These are phyloP conservation scores for Heliamphora exappendiculata DNA, from an alignment of 148 eudicot genomes.

Conservation along the genomic window DNA sequence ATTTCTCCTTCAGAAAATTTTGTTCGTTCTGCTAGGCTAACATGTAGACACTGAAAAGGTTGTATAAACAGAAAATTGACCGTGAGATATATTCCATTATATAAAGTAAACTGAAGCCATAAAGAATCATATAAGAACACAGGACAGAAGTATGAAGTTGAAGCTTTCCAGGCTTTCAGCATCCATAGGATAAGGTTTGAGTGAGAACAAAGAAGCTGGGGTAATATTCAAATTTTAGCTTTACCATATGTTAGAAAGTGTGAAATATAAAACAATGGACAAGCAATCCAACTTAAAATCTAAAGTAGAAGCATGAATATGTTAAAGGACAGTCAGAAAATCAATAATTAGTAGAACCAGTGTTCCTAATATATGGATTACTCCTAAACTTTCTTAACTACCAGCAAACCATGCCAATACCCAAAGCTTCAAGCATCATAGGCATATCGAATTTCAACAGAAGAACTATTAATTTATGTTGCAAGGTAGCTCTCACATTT, in stretches of 20 bases:
- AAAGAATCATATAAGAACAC: not conserved
- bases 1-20: slow-evolving; percentile 88
- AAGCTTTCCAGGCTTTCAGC: not conserved
- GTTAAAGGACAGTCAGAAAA: slow-evolving; percentile 2
- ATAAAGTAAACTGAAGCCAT: not conserved
- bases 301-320: not conserved
- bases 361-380: too few species aligned
- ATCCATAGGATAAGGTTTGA: not conserved
- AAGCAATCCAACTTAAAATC: not conserved
- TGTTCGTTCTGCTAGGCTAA: slow-evolving; percentile 67
- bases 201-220: slow-evolving; percentile 4
- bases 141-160: not conserved
- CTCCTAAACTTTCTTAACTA: too few species aligned
- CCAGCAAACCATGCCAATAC: too few species aligned
- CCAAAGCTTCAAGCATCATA: too few species aligned
- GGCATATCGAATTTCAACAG: too few species aligned
- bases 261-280: not conserved
- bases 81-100: not conserved
- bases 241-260: not conserved
- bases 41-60: slow-evolving; percentile 58
- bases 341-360: not conserved
- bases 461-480: too few species aligned
- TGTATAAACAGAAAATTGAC: not conserved
- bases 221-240: not conserved
- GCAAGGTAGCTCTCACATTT: too few species aligned